These are phyloP conservation scores for Trichomonas gallinae DNA, from an alignment of 208 protist genomes.

Conservation along the genomic window DNA sequence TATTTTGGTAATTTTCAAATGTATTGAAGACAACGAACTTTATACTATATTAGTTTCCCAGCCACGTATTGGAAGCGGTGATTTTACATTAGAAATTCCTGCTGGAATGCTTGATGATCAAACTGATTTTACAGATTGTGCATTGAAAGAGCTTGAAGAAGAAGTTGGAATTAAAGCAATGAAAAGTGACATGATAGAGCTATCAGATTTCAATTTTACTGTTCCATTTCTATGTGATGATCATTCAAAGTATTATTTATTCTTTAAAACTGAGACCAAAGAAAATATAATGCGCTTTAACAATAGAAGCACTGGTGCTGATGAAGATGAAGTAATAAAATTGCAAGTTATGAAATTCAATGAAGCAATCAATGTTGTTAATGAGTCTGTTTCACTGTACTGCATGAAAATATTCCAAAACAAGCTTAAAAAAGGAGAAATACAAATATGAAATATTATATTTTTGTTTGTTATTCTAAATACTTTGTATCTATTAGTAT, in stretches of 20 bases:
- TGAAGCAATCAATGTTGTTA: not conserved
- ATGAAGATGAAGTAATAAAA: conserved; percentile 6
- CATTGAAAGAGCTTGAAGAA: not conserved
- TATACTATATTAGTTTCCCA: not conserved
- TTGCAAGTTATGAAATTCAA: not conserved
- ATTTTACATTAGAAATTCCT: not conserved
- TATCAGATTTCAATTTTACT: not conserved
- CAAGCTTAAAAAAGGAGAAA: not conserved
- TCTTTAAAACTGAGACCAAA: not conserved
- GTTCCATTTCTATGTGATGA: not conserved
- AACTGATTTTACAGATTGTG: not conserved
- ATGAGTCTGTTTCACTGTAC: not conserved
- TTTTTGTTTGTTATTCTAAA: not conserved
- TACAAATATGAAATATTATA: not conserved
- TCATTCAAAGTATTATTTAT: not conserved
- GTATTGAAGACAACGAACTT: not conserved
- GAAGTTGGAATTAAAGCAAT: not conserved
- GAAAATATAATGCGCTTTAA: not conserved
- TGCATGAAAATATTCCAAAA: not conserved
- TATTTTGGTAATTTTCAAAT: not conserved
- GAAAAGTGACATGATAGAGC: not conserved
- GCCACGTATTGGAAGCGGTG: not conserved
- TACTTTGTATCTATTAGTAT: no score
- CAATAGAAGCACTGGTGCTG: not conserved
- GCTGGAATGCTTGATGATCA: not conserved